Evolutionary conservation across 1,284 basidiomycete genomes (phyloP), one percentile per base, ranked within the genome.

Genomic region (Volvariella volvacea): DNA sequence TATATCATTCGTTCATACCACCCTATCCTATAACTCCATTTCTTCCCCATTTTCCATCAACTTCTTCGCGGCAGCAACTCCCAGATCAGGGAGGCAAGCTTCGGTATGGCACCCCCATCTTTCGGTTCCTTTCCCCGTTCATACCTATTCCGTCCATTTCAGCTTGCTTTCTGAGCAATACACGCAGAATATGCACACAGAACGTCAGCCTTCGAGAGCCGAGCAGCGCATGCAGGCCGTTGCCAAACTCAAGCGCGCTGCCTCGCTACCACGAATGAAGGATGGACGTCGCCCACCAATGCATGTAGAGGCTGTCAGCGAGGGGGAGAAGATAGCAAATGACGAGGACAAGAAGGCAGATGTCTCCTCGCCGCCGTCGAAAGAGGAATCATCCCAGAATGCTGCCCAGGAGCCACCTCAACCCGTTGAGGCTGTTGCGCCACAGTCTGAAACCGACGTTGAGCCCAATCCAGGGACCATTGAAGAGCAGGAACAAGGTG

Each of bases 161-260:
- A 36, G 34, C 34, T 20, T 36, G 34, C n/a, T 20, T 36, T 36
- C 34, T 36, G 6, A 36, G 19, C n/a, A 12, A 6, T 28, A 28
- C 6, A 28, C 25, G 25, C 6, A 6, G 39, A 40, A 37, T 42
- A 57, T 57, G 56, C 64, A 67, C 49, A 61, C 60, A 47, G 62
- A 61, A 43, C 55, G 57, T 40, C 58, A 59, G 53, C 56, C 61
- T 37, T 63, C 60, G 36, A 58, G 59, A 45, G 68, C 68, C 48
- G 71, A 74, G 70, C 76, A 70, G 76, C 83, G 91, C 48, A 87
- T 88, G 56, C 78, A 80, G 47, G 87, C 89, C n/a, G 83, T 93
- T 48, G 88, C 88, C 44, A 90, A 83, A 67, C 78, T 94, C 52
- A 92, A 88, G 65, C 80, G 91, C 53, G 90, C 91, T 31, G 88